phyloP scores from a whole-genome alignment of 495 filamentous ascomycete genomes.

The Aspergillus nanangensis region DNA sequence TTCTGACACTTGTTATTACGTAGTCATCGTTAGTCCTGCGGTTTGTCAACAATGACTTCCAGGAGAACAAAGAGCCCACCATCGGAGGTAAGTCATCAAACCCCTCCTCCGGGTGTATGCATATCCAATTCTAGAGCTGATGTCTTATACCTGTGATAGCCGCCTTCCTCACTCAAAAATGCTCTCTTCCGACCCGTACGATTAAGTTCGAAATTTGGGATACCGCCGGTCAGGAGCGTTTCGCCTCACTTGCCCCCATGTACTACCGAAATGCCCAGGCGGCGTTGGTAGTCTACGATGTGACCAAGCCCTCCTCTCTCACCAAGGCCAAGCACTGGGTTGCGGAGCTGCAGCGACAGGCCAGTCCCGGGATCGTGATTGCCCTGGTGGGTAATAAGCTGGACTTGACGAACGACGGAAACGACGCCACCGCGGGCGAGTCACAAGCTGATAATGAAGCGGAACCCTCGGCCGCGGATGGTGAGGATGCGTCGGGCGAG shows the following conservation, averaged over 20 bases:
- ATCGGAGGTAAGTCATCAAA: constrained; percentile 74
- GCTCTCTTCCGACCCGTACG: constrained; percentile 87
- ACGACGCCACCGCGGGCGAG: constrained; percentile 31
- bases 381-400: constrained; percentile 97
- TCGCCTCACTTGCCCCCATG: constrained; percentile 96
- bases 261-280: constrained; percentile 99
- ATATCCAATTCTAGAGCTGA: constrained; percentile 18
- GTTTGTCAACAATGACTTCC: constrained; percentile 99
- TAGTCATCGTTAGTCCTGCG: constrained; percentile 96
- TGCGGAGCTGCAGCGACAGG: constrained; percentile 93
- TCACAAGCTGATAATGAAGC: constrained; percentile 21
- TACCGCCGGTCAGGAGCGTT: constrained; percentile 97
- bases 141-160: constrained; percentile 48
- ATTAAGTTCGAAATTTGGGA: constrained; percentile 99
- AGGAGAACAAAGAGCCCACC: constrained; percentile 99
- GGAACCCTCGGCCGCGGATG: constrained; percentile 24
- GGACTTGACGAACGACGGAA: constrained; percentile 67
- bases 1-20: constrained; percentile 5
- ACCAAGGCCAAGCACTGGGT: constrained; percentile 99
- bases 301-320: constrained; percentile 93
- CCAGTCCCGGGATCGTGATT: constrained; percentile 96
- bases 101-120: background rate
- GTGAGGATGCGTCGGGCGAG: constrained; percentile 32
- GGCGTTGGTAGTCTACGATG: constrained; percentile 97
- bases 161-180: constrained; percentile 98